Evolutionary conservation across 2,329 filamentous ascomycete genomes (phyloP), one percentile per base, ranked within the genome.

Genomic region (Rutstroemia sp.): DNA sequence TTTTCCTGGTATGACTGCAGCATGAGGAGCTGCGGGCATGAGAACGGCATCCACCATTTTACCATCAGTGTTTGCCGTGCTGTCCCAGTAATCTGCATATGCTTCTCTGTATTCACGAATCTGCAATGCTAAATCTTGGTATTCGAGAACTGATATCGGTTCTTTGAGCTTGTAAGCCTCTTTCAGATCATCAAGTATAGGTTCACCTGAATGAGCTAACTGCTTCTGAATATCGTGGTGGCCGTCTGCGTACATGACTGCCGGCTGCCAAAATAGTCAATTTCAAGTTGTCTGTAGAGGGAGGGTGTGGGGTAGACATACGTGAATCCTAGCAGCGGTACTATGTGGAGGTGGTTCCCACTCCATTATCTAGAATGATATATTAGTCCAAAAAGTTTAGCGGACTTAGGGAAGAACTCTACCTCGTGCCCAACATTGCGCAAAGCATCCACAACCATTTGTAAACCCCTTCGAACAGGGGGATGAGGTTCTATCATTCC

Each of bases 31-130:
- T 12, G 76, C 64, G 0, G 78, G 75, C 64, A 72, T 71, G 17
- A 81, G 73, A 1, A 81, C 64, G 0, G 75, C 77, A 61, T 85
- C 82, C 0, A 84, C 78, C 4, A 75, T 69, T 46, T 73, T 71
- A 19, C 45, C 44, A 25, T 47, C 17, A 10, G 30, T 19, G 37
- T 50, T 38, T 17, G 45, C 57, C 2, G 59, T 63, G 9, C 46
- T 45, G 27, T 60, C 62, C 59, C 55, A 61, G 46, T 63, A 84
- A 53, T 84, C 80, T 2, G 23, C 25, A 37, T 54, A 57, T n/a
- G 19, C 55, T 8, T 48, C 30, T 7, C 27, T 48, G 16, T 49
- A 54, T 16, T 48, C 45, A 17, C 51, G 21, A 6, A 52, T 6
- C 27, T 57, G 45, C 2, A 57, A 16, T 25, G 51, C 44, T 21